phyloP scores from a whole-genome alignment of 2,329 filamentous ascomycete species.

The Cytospora leucostoma region DNA sequence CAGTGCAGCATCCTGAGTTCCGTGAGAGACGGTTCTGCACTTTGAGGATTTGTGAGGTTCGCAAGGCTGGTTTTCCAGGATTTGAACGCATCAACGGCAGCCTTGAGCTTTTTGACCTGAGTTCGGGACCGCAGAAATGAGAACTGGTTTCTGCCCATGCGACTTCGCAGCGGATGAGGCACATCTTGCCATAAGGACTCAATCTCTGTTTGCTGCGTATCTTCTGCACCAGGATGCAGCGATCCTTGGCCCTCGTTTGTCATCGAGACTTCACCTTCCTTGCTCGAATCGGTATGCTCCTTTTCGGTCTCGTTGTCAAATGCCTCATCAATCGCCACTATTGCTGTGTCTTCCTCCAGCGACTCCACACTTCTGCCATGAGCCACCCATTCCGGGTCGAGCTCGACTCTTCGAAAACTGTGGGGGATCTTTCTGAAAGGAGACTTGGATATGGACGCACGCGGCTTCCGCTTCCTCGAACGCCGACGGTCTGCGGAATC shows the following conservation, averaged over 20 bases:
- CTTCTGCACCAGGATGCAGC: neutral
- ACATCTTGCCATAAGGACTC: neutral
- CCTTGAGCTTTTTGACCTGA: neutral
- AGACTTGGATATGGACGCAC: neutral
- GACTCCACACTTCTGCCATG: neutral
- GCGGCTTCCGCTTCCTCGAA: neutral
- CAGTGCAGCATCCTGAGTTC: slow-evolving; percentile 32
- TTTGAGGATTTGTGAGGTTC: neutral
- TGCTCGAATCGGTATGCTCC: neutral
- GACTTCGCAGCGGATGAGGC: neutral
- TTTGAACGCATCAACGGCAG: neutral
- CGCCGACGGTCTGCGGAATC: neutral
- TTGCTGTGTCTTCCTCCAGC: neutral
- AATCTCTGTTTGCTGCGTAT: neutral
- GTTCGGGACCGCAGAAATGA: neutral
- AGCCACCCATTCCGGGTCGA: neutral
- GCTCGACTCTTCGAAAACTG: neutral
- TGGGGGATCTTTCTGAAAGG: neutral
- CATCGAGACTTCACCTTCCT: neutral
- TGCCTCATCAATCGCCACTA: slow-evolving; percentile 11
- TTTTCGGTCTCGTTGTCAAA: neutral
- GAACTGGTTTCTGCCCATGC: slow-evolving; percentile 1
- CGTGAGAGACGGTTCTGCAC: slow-evolving; percentile 24
- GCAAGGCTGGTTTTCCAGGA: slow-evolving; percentile 3
- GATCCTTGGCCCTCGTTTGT: neutral